phyloP scores from a whole-genome alignment of 805 yeast genomes.

The Saturnispora sekii region DNA sequence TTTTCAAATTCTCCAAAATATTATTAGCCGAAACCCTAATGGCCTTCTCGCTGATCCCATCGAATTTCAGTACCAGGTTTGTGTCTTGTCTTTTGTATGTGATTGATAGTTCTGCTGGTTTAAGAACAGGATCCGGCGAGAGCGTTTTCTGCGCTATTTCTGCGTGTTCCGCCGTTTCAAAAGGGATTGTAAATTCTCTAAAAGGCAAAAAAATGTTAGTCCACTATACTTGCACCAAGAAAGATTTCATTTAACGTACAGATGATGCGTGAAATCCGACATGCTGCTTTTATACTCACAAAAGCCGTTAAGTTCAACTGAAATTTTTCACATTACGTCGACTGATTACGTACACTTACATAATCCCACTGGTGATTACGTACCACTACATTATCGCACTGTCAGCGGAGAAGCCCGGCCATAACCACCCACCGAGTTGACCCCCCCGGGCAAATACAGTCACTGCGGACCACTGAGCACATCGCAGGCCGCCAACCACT shows the following conservation, averaged over 20 bases:
- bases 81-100: constrained; percentile 29
- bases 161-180: constrained; percentile 50
- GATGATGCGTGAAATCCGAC: constrained; percentile 1
- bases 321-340: too few relatives aligned
- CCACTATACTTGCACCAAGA: too few relatives aligned
- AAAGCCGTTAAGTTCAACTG: too few relatives aligned
- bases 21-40: constrained; percentile 80
- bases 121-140: constrained; percentile 73
- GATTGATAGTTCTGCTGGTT: constrained; percentile 53
- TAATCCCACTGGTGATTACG: not conserved
- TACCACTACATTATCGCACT: not conserved
- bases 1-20: constrained; percentile 64
- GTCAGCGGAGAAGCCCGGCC: not conserved
- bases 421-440: not conserved
- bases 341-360: not conserved
- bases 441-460: too few relatives aligned
- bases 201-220: constrained; percentile 1
- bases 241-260: not conserved
- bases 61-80: constrained; percentile 37
- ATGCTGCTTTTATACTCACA: not conserved
- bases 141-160: constrained; percentile 51
- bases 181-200: constrained; percentile 50
- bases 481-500: too few relatives aligned
- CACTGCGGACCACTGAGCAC: too few relatives aligned
- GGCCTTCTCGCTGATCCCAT: constrained; percentile 61